phyloP scores from a whole-genome alignment of 306 rosid genomes.

The Sindora glabra region DNA sequence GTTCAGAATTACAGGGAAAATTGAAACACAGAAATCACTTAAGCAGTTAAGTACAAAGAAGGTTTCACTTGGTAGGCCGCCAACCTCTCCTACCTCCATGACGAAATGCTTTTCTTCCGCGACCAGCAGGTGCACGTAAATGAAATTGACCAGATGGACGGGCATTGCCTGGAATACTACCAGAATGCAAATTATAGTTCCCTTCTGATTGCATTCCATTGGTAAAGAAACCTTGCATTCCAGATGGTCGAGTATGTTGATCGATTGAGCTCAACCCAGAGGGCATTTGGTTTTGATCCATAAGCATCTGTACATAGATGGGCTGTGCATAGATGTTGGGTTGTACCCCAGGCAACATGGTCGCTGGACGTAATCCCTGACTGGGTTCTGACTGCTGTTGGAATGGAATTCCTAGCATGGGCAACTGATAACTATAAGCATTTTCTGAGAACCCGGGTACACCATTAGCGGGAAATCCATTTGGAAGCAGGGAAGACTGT shows the following conservation, averaged over 20 bases:
- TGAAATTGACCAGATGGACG: slow-evolving; percentile 37
- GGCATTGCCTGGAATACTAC: slow-evolving; percentile 18
- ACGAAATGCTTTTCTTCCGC: slow-evolving; percentile 39
- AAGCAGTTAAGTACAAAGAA: too few species aligned
- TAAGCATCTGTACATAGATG: slow-evolving; percentile 27
- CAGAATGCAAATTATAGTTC: slow-evolving; percentile 25
- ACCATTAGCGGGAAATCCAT: slow-evolving; percentile 49
- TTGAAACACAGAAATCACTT: too few species aligned
- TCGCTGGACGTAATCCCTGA: slow-evolving; percentile 21
- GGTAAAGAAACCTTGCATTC: slow-evolving; percentile 25
- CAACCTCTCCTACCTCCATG: slow-evolving; percentile 47
- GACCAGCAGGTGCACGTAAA: slow-evolving; percentile 30
- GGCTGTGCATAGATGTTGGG: slow-evolving; percentile 36
- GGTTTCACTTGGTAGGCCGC: slow-evolving; percentile 38
- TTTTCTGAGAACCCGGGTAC: too few species aligned
- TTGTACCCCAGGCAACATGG: slow-evolving; percentile 25
- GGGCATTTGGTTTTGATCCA: slow-evolving; percentile 44
- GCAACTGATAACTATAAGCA: slow-evolving; percentile 42
- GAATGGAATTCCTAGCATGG: slow-evolving; percentile 36
- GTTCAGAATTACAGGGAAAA: too few species aligned
- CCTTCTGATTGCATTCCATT: slow-evolving; percentile 21
- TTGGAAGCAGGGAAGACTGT: slow-evolving; percentile 33
- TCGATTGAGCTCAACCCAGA: slow-evolving; percentile 39
- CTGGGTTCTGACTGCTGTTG: slow-evolving; percentile 38
- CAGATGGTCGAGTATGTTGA: slow-evolving; percentile 23